Base-by-base conservation (phyloP, 768 basidiomycete species). In the Trametes maxima region DNA sequence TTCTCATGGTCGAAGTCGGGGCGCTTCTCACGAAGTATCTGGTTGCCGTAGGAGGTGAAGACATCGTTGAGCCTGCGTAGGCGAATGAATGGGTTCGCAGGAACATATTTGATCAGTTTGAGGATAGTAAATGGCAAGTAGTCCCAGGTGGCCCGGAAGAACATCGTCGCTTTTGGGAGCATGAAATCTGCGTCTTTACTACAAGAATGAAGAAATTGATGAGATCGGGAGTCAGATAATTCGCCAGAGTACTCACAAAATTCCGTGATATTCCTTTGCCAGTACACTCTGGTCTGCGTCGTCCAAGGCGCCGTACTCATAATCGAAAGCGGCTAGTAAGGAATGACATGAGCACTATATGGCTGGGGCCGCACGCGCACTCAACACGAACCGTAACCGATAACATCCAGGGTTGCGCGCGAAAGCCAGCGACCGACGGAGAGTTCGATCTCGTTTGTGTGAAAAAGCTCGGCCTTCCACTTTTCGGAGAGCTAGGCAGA, bases 271-370 rank as follows among this genome's bases (percentile, higher is more conserved):
- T 33, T 53, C 66, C 48, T 67, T 54, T 2, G 64, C 17, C 17
- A 68, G 48, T 11, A 28, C 22, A 14, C 43, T 64, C 16, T 54
- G 22, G 2, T 50, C 46, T n/a, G 42, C 39, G 10, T 62, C 50
- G 36, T 67, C 65, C 17, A 69, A 50, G 0, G 64, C 43, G 4
- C 58, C 62, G 11, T 65, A 65, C 17, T 69, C 44, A 25, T 59
- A 57, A 28, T 67, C 68, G 24, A 71, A 69, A 6, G 68, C 68
- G 2, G 70, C 67, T 68, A 14, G 10, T 11, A 35, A n/a, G 36
- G n/a, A n/a, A n/a, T 3, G 1, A 8, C n/a, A 17, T 52, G 16
- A 43, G 16, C 12, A 12, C 10, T 22, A 7, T 14, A 36, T 11
- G 5, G 10, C 5, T 16, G 10, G 37, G 2, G 5, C 21, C 1